These are phyloP conservation scores for Sordariomycetes sp. DNA, from an alignment of 2,329 filamentous ascomycete genomes.

Conservation along the genomic window DNA sequence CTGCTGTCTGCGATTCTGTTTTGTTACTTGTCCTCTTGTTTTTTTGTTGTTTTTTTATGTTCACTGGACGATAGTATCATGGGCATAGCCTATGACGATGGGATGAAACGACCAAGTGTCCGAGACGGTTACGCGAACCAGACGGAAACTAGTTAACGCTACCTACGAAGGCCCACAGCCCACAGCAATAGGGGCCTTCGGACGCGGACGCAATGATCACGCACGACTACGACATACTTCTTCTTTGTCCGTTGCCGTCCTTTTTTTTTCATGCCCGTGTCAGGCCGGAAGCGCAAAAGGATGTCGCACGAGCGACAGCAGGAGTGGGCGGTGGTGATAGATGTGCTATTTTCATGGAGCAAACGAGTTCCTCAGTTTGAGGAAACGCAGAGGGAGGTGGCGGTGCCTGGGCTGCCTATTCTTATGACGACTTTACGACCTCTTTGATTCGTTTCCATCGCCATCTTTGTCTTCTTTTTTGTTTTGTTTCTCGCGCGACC, in stretches of 20 bases:
- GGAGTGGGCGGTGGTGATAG: slow-evolving; percentile 4
- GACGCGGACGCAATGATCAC: background rate
- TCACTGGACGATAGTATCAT: background rate
- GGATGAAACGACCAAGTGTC: background rate
- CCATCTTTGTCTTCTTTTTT: slow-evolving; percentile 6
- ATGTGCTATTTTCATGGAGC: slow-evolving; percentile 1
- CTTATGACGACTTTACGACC: slow-evolving; percentile 25
- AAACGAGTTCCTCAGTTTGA: background rate
- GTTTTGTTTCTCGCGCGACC: slow-evolving; percentile 9
- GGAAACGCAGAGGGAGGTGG: background rate
- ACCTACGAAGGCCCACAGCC: background rate
- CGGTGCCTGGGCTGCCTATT: slow-evolving; percentile 13
- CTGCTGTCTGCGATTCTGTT: slow-evolving; percentile 5
- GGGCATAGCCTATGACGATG: background rate
- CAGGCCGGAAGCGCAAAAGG: background rate
- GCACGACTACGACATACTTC: slow-evolving; percentile 1
- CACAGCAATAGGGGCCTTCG: background rate
- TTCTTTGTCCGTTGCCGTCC: background rate
- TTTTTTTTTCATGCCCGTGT: background rate
- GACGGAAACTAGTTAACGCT: slow-evolving; percentile 1
- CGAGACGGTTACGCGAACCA: slow-evolving; percentile 3
- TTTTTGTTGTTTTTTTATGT: slow-evolving; percentile 7
- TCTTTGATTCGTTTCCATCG: slow-evolving; percentile 10
- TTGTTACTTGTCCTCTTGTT: slow-evolving; percentile 7
- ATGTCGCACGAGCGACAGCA: background rate